Base-by-base conservation (phyloP, 768 basidiomycete genomes). In the Boletus rufocinnamomeus region DNA sequence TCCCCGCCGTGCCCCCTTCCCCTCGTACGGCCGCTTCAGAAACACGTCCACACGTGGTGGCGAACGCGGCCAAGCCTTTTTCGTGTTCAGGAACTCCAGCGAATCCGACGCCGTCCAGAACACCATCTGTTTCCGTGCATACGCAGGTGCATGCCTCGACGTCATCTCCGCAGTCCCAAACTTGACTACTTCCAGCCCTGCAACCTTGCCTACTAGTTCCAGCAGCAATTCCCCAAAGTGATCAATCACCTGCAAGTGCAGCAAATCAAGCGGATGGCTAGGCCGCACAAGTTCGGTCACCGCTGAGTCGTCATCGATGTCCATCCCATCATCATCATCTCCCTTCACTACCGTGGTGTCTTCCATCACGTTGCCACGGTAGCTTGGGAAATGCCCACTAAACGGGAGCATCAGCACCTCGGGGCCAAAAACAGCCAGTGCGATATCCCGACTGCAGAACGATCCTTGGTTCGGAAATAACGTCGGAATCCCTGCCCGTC, bases 211-310 rank as follows among this genome's bases (percentile, higher is more conserved):
- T 32, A 82, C 86, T 3, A 90, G 77, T 50, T 84, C 83, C 35
- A 79, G 71, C 47, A 92, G 77, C 52, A 89, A 71, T 50, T 80
- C 78, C 34, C 79, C 79, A 67, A 91, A 91, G 69, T 90, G 84
- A 43, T 86, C 84, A 50, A 88, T 79, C 49, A 90, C 80, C 62
- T 88, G 84, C 23, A 83, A 69, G 68, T 91, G 90, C 49, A 91
- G 79, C 59, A 79, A 73, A 71, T 88, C 87, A 58, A 87, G 76
- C 6, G 86, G 79, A 64, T 89, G 83, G 56, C 78, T 79, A 6
- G 84, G 82, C 30, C 72, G 68, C 50, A 77, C 73, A 40, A 69
- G 64, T 37, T 73, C 73, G n/a, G 72, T 66, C 57, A 69, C 61
- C 38, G 58, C 65, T n/a, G 56, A 56, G 19, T 80, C 82, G 35